These are phyloP conservation scores for Pichia sporocuriosa DNA, from an alignment of 805 yeast genomes.

Conservation along the genomic window DNA sequence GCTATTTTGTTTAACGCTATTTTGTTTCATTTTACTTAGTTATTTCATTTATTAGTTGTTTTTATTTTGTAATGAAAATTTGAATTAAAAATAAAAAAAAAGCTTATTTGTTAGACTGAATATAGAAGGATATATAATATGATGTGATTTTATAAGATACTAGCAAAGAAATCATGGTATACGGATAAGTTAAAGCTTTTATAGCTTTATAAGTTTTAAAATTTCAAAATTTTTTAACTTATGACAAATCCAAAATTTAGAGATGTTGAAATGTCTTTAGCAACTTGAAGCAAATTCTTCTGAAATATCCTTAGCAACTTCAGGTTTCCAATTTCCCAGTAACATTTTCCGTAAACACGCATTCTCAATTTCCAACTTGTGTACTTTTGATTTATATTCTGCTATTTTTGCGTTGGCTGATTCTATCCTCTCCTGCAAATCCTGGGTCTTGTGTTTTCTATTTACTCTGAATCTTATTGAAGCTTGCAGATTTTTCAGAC, in stretches of 20 bases:
- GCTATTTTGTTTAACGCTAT: not conserved
- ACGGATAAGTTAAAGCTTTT: too few relatives aligned
- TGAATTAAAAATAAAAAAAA: too few relatives aligned
- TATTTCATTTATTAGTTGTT: too few relatives aligned
- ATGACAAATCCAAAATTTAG: too few relatives aligned
- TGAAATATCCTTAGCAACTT: not conserved
- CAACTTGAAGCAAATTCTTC: not conserved
- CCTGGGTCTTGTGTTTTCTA: conserved; percentile 52
- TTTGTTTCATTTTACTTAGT: not conserved
- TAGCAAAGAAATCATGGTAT: too few relatives aligned
- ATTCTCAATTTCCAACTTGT: conserved; percentile 57
- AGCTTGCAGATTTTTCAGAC: conserved; percentile 57
- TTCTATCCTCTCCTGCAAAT: conserved; percentile 45
- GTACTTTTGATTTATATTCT: conserved; percentile 39
- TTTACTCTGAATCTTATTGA: conserved; percentile 58
- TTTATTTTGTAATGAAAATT: too few relatives aligned
- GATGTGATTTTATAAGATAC: too few relatives aligned
- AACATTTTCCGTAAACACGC: conserved; percentile 44
- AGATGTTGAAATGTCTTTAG: too few relatives aligned
- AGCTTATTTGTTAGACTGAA: too few relatives aligned
- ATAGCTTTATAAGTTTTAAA: too few relatives aligned
- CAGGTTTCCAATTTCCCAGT: conserved; percentile 8
- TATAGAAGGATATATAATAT: too few relatives aligned
- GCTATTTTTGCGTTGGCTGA: conserved; percentile 40
- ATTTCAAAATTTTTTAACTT: too few relatives aligned